Conservation (phyloP, 768 basidiomycete genomes). For the Lanmaoa rubissima region DNA sequence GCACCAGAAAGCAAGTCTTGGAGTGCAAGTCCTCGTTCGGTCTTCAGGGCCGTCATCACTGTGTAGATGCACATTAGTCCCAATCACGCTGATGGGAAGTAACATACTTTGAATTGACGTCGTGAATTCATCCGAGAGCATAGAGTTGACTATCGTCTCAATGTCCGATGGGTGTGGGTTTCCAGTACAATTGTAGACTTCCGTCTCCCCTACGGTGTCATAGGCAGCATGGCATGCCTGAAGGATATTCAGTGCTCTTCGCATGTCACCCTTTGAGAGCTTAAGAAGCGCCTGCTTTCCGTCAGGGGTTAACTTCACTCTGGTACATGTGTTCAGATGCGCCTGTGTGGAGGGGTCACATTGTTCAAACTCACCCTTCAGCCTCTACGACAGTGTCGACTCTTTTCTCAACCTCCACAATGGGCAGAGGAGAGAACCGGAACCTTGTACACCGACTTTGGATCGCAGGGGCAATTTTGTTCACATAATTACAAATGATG, state of each 20-base stretch:
- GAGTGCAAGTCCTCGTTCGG: constrained; percentile 88
- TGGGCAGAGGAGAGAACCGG: constrained; percentile 91
- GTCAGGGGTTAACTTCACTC: constrained; percentile 82
- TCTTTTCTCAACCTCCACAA: constrained; percentile 80
- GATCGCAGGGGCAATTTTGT: constrained; percentile 97
- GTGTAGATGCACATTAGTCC: background rate
- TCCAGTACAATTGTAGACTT: constrained; percentile 96
- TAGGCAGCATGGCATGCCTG: constrained; percentile 99
- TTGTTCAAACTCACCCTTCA: constrained; percentile 63
- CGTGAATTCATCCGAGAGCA: constrained; percentile 95
- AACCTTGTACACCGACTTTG: constrained; percentile 98
- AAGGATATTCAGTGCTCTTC: constrained; percentile 90
- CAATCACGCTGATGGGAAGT: background rate
- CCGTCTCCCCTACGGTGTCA: constrained; percentile 80
- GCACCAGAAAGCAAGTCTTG: constrained; percentile 92
- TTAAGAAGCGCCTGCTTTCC: constrained; percentile 89
- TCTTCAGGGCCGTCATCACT: constrained; percentile 89
- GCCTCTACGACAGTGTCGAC: constrained; percentile 74
- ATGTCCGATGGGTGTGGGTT: constrained; percentile 96
- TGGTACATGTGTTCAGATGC: constrained; percentile 31
- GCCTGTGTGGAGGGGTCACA: background rate
- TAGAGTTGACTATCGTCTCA: constrained; percentile 87
- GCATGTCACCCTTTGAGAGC: constrained; percentile 97
- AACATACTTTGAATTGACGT: constrained; percentile 77
- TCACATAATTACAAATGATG: constrained; percentile 99